Base-by-base conservation (phyloP, 2,329 filamentous ascomycete species). In the Niveomyces coronatus region DNA sequence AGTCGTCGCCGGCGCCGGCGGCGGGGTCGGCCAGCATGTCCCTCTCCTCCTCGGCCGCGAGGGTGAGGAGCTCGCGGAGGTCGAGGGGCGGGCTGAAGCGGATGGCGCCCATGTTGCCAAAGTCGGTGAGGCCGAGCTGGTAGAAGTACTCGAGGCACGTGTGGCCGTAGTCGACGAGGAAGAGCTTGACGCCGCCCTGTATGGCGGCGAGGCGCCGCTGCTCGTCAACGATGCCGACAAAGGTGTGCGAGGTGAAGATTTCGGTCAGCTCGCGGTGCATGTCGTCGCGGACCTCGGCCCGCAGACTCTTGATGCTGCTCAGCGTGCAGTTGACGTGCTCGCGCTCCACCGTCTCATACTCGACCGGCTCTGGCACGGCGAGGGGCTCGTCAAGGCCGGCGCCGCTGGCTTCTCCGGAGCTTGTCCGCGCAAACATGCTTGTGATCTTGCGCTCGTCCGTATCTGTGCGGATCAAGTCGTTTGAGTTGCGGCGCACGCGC, bases 141-240 rank as follows among this genome's bases (percentile, higher is more conserved):
- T 98, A 98, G 57, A 96, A 93, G 57, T 89, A 93, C 50, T 96
- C 89, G 44, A 79, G 83, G 56, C 78, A 84, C 1, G 84, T 65
- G 55, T 89, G 79, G 9, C 87, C 91, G 53, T 98, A 98, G 59
- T 98, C 91, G 37, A 98, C 71, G 16, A 98, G 74, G 57, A 84
- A 95, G 7, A 98, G 72, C 55, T 88, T 94, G 8, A 96, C 82
- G 11, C 89, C 91, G 24, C 85, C 80, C 61, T 98, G 91, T 26
- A 98, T 83, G 13, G 91, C 87, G n/a, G 80, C 88, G 10, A 98
- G 75, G 9, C 91, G 83, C 35, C 86, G 80, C 28, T 72, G 74
- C 52, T 89, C 83, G 53, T 98, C 91, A 2, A 96, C 85, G 18
- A 98, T 70, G 3, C 91, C 91, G 33, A 98, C 85, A 56, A 95